Evolutionary conservation across 2,329 filamentous ascomycete species (phyloP), one percentile per base, ranked within the genome.

Genomic region (Pestalotiopsis sp.): DNA sequence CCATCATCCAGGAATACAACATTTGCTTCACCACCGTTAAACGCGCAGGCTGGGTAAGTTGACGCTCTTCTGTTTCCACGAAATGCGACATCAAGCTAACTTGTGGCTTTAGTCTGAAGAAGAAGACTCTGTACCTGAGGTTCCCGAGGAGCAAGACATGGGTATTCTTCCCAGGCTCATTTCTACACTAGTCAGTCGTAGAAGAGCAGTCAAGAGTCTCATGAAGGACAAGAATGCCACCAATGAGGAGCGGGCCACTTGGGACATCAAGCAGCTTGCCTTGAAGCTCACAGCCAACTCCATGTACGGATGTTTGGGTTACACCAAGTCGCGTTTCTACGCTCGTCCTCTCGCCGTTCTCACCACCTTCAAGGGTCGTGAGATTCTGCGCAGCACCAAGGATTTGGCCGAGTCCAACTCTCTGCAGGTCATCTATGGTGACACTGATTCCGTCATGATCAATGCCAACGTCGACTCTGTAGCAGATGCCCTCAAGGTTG

Each of bases 381-480:
- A 99, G 83, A 98, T 99, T 88, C 85, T 99, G 69, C 90, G 93
- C 72, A 97, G 93, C 78, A 99, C 96, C 68, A 99, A 98, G 80
- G 95, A 97, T 66, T 88, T 99, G 70, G 96, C 96, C 11, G 96
- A 99, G 81, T 93, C 90, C 75, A 95, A 93, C 74, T 91, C 94
- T 69, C 87, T 99, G 38, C 93, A 96, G 76, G 96, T 99, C 79
- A 98, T 99, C 71, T 99, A 99, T 75, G 96, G 96, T 83, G 96
- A 99, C 82, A 99, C 96, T 13, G 96, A 99, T 81, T 99, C 96
- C 9, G 96, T 99, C 82, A 99, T 99, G 96, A 98, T 99, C 85
- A 99, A 99, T 77, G 97, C 96, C 71, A 98, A 98, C 77, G 94
- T 96, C 67, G 93, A 98, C 81, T 97, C 93, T 73, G 92, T 98